Evolutionary conservation across 805 yeast species (phyloP).

Genomic region (Zygosaccharomyces bailii): DNA sequence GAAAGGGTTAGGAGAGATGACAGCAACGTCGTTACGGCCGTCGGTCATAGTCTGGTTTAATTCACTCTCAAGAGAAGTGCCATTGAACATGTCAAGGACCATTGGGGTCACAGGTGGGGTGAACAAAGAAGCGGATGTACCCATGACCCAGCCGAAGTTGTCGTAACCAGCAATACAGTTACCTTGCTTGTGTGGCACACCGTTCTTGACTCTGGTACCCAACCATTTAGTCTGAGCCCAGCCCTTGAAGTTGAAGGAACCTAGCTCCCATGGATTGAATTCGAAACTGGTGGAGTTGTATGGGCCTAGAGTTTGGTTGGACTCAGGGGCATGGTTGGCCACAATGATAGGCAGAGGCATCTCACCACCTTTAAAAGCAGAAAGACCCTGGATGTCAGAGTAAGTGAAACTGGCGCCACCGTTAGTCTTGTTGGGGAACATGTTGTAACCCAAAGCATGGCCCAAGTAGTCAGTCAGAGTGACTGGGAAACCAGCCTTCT

Average conservation of each 20-base stretch:
- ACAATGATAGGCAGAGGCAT: conserved; percentile 74
- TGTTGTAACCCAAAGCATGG: conserved; percentile 66
- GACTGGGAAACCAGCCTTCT: conserved; percentile 63
- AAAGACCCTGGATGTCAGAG: conserved; percentile 55
- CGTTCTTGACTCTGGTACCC: conserved; percentile 63
- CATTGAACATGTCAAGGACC: conserved; percentile 43
- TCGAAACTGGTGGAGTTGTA: conserved; percentile 68
- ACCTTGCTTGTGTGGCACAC: conserved; percentile 45
- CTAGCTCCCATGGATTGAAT: conserved; percentile 66
- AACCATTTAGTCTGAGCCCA: conserved; percentile 66
- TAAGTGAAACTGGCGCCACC: conserved; percentile 64
- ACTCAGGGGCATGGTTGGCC: conserved; percentile 59
- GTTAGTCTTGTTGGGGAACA: conserved; percentile 57
- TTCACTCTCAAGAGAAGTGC: conserved; percentile 35
- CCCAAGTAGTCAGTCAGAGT: conserved; percentile 80
- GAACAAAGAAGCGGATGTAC: conserved; percentile 79
- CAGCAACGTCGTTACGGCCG: conserved; percentile 64
- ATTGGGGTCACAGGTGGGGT: conserved; percentile 60
- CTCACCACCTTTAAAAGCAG: conserved; percentile 54
- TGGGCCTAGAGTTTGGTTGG: conserved; percentile 52
- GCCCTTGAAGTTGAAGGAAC: conserved; percentile 49
- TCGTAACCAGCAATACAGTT: conserved; percentile 69
- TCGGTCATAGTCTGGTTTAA: conserved; percentile 36
- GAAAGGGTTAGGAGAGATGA: conserved; percentile 71
- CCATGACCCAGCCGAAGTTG: conserved; percentile 76